Conservation (phyloP, 139 green algal species). For the Chlamydomonas sp. region DNA sequence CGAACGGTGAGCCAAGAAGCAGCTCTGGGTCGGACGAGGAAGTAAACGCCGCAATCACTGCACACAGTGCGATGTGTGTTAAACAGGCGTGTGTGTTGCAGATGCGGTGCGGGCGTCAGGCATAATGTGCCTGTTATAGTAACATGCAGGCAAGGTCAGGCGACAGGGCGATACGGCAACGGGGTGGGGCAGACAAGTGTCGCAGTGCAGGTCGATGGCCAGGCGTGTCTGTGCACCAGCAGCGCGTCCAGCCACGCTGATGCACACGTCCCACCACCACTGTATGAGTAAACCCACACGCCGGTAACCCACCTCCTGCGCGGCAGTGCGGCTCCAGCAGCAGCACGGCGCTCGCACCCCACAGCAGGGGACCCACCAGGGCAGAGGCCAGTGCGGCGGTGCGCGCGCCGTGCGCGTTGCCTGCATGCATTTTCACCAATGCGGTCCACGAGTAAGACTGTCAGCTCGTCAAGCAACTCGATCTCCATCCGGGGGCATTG, state of each 20-base stretch:
- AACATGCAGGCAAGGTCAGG: too few relatives aligned
- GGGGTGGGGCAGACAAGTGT: too few relatives aligned
- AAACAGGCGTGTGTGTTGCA: not conserved
- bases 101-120: too few relatives aligned
- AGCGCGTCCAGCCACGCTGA: too few relatives aligned
- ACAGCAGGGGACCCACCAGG: constrained; percentile 47
- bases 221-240: too few relatives aligned
- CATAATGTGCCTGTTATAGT: too few relatives aligned
- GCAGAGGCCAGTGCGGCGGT: constrained; percentile 36
- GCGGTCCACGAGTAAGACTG: not conserved
- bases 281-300: not conserved
- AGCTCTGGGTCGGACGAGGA: not conserved
- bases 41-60: not conserved
- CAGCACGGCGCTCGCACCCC: constrained; percentile 37
- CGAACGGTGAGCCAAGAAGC: not conserved
- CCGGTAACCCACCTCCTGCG: not conserved
- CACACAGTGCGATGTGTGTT: not conserved
- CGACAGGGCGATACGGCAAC: too few relatives aligned
- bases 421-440: not conserved
- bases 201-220: too few relatives aligned
- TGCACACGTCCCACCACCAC: too few relatives aligned
- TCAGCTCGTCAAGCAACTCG: too few relatives aligned
- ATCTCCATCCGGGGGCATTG: too few relatives aligned
- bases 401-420: constrained; percentile 15
- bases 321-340: constrained; percentile 51